Evolutionary conservation across 371 early-diverging fungal species (phyloP).

Genomic region (Scutellospora calospora): DNA sequence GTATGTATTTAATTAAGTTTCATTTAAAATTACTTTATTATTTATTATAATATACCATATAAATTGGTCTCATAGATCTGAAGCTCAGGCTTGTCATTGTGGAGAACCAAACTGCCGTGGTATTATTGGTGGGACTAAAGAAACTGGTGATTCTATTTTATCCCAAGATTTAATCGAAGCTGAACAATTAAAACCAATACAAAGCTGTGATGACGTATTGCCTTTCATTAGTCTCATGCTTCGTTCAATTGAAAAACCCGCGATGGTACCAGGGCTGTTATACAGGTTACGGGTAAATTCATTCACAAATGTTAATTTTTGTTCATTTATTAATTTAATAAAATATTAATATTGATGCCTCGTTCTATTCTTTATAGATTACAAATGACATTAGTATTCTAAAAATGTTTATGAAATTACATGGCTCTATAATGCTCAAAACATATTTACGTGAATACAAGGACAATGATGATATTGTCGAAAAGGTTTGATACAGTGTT

Average conservation of each 20-base stretch:
- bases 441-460: background rate
- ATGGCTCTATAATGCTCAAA: slow-evolving; percentile 27
- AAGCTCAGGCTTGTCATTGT: slow-evolving; percentile 94
- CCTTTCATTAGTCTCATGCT: slow-evolving; percentile 20
- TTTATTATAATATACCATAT: background rate
- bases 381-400: background rate
- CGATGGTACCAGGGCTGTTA: slow-evolving; percentile 1
- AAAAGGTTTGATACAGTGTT: background rate
- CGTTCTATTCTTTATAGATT: background rate
- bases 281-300: background rate
- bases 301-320: background rate
- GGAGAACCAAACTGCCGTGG: slow-evolving; percentile 91
- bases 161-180: background rate
- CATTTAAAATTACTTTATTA: background rate
- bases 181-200: background rate
- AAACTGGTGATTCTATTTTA: background rate
- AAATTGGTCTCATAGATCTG: slow-evolving; percentile 58
- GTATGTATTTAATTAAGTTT: slow-evolving; percentile 45
- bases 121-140: slow-evolving; percentile 72
- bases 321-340: background rate
- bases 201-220: background rate
- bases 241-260: slow-evolving; percentile 6
- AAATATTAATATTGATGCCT: background rate
- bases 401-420: slow-evolving; percentile 22
- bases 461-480: slow-evolving; percentile 23